Base-by-base conservation (phyloP, 345 rosid species). In the Carallia brachiata region DNA sequence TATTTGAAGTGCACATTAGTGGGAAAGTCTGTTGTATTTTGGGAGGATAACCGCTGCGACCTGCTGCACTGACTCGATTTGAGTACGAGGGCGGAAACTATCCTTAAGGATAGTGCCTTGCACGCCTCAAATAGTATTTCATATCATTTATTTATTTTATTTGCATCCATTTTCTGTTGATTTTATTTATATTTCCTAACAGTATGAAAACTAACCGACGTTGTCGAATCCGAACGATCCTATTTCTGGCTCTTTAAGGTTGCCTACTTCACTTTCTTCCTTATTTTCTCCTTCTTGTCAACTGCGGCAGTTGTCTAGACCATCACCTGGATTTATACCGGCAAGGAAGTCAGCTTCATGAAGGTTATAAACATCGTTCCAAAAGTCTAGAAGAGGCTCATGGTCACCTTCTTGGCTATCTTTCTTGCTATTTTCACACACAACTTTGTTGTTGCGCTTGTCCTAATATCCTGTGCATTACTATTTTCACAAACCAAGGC, bases 241-340 rank as follows among this genome's bases (percentile, higher is more conserved):
- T 63, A 58, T 47, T 74, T 56, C 27, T 67, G 69, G 73, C 70
- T 84, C 52, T 80, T 80, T 67, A 50, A 76, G 7, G 67, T 50
- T 4, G 78, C 52, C 6, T 88, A 86, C 75, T 50, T 76, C 75
- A 73, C 75, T 28, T 44, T 81, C 67, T 23, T 54, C 40, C 66
- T 84, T 36, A 37, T 67, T 56, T 62, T 86, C 61, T 80, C 85
- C 6, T 83, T 86, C 17, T 62, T 88, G 3, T 88, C 92, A 2
- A 86, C 90, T 0, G 75, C 90, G 0, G 87, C 90, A 0, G 87
- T 83, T 6, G 90, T 84, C 40, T 86, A 83, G 79, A 77, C 88
- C 62, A 57, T 86, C 36, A 88, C 92, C 28, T 74, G 73, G 37
- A 52, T 84, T 18, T 83, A 78, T 70, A 80, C 88, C 1, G 77